Evolutionary conservation across 345 rosid genomes (phyloP).

Genomic region (Aethionema arabicum): DNA sequence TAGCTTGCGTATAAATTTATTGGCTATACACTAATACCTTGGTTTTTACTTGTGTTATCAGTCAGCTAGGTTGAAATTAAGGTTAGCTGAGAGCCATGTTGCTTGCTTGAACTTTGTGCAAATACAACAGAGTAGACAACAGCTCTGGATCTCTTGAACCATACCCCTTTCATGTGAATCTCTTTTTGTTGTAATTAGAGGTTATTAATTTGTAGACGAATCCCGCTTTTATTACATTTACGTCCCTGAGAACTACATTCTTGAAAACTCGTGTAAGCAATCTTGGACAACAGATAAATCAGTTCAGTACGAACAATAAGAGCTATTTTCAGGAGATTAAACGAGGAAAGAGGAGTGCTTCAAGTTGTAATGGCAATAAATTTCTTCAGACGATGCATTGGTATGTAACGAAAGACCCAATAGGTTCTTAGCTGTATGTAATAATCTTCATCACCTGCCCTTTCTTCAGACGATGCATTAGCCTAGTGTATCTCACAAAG

Average conservation of each 20-base stretch:
- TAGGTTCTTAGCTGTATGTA: constrained; percentile 34
- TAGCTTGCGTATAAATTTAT: constrained; percentile 27
- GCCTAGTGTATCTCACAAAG: constrained; percentile 34
- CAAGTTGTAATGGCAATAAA: neutral
- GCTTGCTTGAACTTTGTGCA: constrained; percentile 25
- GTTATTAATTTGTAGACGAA: neutral
- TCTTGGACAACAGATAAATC: neutral
- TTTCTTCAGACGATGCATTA: too few relatives aligned
- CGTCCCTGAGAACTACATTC: constrained; percentile 26
- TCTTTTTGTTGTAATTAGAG: constrained; percentile 31
- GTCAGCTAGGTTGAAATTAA: constrained; percentile 27
- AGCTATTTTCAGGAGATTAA: constrained; percentile 5
- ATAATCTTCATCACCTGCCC: constrained; percentile 39
- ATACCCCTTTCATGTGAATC: constrained; percentile 28
- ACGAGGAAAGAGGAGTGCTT: neutral
- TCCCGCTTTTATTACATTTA: constrained; percentile 8
- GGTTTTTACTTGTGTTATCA: constrained; percentile 36
- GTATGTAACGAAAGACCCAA: constrained; percentile 34
- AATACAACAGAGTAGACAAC: constrained; percentile 24
- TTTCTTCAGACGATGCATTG: constrained; percentile 34
- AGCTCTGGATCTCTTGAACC: constrained; percentile 21
- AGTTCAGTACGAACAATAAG: constrained; percentile 6
- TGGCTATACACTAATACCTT: constrained; percentile 34
- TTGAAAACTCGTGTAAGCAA: constrained; percentile 20
- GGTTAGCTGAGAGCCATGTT: neutral